These are phyloP conservation scores for Rhytidiadelphus loreus DNA, from an alignment of 225 moss, liverwort and hornwort genomes.

Conservation along the genomic window DNA sequence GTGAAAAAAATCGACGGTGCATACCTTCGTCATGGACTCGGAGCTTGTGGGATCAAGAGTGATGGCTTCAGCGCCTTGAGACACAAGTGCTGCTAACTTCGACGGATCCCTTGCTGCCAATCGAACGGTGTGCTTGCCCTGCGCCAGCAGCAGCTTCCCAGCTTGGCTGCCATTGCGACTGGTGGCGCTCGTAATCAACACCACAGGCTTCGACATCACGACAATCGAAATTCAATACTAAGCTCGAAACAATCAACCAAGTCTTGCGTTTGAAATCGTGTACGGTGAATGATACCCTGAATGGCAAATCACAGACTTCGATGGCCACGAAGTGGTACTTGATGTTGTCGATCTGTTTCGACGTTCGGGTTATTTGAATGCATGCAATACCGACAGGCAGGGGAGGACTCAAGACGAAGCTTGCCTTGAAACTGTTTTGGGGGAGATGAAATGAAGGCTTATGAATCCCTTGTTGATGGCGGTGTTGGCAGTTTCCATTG, in stretches of 20 bases:
- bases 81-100: background rate
- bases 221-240: background rate
- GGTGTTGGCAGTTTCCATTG: background rate
- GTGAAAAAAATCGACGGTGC: background rate
- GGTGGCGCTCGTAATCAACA: slow-evolving; percentile 20
- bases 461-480: background rate
- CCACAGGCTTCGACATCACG: slow-evolving; percentile 5
- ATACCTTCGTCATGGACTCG: background rate
- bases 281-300: too few relatives aligned
- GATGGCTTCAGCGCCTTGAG: slow-evolving; percentile 1
- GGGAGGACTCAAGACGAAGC: background rate
- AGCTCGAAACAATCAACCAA: background rate
- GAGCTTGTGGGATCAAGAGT: background rate
- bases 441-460: background rate
- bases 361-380: background rate
- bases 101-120: slow-evolving; percentile 16
- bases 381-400: background rate
- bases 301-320: background rate
- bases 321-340: background rate
- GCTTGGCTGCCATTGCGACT: slow-evolving; percentile 15
- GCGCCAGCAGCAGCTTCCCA: slow-evolving; percentile 2
- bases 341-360: background rate
- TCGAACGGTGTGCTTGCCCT: background rate
- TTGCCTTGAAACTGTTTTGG: background rate
- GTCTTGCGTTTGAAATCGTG: background rate